A percentile compares a stretch with the other conserved stretches of the same genome.
Conservation (phyloP, 805 yeast genomes). For the Candida boidinii region DNA sequence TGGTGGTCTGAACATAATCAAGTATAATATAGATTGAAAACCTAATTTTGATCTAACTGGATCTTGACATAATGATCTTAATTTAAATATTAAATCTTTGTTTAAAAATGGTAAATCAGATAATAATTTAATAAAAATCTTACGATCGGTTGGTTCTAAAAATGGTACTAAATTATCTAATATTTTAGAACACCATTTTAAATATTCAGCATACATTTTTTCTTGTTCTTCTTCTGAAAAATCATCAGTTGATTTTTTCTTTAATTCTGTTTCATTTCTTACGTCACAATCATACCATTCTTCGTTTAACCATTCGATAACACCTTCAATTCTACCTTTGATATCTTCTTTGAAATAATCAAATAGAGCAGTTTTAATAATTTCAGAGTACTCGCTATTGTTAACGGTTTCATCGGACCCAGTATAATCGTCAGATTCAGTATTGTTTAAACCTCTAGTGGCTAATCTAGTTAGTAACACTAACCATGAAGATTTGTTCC, state of each 20-base stretch:
- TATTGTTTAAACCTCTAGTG: constrained; percentile 60
- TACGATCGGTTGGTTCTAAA: constrained; percentile 72
- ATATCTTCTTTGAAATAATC: constrained; percentile 68
- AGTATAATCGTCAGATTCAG: background rate
- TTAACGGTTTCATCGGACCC: constrained; percentile 3
- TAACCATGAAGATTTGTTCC: constrained; percentile 69
- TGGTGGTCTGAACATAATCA: constrained; percentile 89
- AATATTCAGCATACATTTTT: constrained; percentile 44
- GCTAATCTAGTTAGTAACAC: constrained; percentile 67
- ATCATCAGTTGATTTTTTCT: constrained; percentile 5
- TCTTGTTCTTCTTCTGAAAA: constrained; percentile 5
- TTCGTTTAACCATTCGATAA: constrained; percentile 90
- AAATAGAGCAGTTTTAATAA: constrained; percentile 63
- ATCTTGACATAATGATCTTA: constrained; percentile 72
- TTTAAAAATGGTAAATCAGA: constrained; percentile 82
- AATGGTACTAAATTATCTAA: constrained; percentile 79
- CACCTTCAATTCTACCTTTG: constrained; percentile 60
- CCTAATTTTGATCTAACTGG: constrained; percentile 80
- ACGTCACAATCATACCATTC: constrained; percentile 71
- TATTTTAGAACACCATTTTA: constrained; percentile 60
- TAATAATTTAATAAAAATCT: constrained; percentile 69
- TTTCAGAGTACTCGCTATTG: constrained; percentile 39
- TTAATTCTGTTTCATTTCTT: constrained; percentile 10
- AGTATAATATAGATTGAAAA: constrained; percentile 68
- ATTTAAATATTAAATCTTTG: constrained; percentile 48